These are phyloP conservation scores for Ceraceosorus bombacis DNA, from an alignment of 1,284 basidiomycete genomes.

Conservation along the genomic window DNA sequence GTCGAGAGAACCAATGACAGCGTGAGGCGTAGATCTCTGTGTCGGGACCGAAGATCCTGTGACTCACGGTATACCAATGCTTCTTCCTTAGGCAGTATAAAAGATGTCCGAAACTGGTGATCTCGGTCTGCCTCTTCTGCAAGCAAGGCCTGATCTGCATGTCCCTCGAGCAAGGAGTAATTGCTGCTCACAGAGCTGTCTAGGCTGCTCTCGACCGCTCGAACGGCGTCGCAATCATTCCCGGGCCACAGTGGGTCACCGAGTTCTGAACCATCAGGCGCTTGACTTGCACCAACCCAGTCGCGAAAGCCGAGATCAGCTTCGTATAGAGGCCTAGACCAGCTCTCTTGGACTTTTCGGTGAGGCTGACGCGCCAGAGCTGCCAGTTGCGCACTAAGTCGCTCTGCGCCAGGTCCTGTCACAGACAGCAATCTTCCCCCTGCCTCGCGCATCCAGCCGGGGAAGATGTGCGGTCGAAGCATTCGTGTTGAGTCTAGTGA, in stretches of 20 bases:
- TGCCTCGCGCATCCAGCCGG: neutral
- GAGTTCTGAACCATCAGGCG: too few relatives aligned
- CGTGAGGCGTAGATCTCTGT: neutral
- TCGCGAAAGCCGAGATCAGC: too few relatives aligned
- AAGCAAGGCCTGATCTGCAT: constrained; percentile 4
- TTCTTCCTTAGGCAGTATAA: constrained; percentile 26
- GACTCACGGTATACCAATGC: neutral
- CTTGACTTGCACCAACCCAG: too few relatives aligned
- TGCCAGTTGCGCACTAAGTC: neutral
- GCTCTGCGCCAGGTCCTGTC: neutral
- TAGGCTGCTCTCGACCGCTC: constrained; percentile 5
- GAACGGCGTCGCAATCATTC: constrained; percentile 9
- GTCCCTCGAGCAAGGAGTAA: constrained; percentile 24
- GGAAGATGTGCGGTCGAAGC: neutral
- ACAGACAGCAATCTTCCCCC: neutral
- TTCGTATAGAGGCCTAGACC: neutral
- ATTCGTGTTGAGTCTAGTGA: too few relatives aligned
- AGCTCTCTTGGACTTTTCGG: neutral
- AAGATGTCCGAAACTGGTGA: constrained; percentile 24
- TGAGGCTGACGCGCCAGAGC: neutral
- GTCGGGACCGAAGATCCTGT: neutral
- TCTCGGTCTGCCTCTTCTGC: constrained; percentile 8
- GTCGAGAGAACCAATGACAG: neutral
- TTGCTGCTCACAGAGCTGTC: constrained; percentile 16
- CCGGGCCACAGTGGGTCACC: neutral